These are phyloP conservation scores for Fusarium sterilihyphosum DNA, from an alignment of 2,329 filamentous ascomycete species.

Conservation along the genomic window DNA sequence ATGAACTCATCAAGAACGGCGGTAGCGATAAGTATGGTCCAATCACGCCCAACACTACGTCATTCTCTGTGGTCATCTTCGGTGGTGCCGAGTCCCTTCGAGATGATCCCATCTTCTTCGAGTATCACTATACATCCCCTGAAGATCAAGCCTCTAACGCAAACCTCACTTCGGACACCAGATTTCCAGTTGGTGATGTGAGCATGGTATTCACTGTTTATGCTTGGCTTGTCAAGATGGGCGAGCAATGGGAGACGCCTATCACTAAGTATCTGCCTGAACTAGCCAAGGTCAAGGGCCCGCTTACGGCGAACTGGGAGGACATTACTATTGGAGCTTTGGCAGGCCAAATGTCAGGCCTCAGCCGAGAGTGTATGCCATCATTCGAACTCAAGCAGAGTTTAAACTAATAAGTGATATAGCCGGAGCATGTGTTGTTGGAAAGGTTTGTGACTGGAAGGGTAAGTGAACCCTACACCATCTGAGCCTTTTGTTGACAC, in stretches of 20 bases:
- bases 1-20: constrained; percentile 19
- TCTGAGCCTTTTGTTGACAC: no score
- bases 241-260: constrained; percentile 42
- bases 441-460: constrained; percentile 10
- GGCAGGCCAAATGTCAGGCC: constrained; percentile 35
- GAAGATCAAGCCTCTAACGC: constrained; percentile 8
- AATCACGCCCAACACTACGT: constrained; percentile 29
- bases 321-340: constrained; percentile 34
- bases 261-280: constrained; percentile 46
- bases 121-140: constrained; percentile 37
- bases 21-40: constrained; percentile 30
- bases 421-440: constrained; percentile 26
- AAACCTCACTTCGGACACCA: constrained; percentile 37
- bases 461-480: not conserved
- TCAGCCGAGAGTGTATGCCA: constrained; percentile 32
- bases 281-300: not conserved
- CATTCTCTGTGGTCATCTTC: constrained; percentile 33
- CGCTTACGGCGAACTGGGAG: constrained; percentile 8
- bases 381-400: fast-evolving
- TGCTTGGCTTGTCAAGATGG: constrained; percentile 45
- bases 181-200: constrained; percentile 44
- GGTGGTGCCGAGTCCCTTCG: constrained; percentile 12
- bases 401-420: not conserved
- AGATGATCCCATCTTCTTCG: constrained; percentile 25
- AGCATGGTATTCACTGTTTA: constrained; percentile 49